Percentiles rank a stretch among this genome's conserved stretches.
Conservation (phyloP, 768 basidiomycete genomes). For the Gymnopilus junonius region DNA sequence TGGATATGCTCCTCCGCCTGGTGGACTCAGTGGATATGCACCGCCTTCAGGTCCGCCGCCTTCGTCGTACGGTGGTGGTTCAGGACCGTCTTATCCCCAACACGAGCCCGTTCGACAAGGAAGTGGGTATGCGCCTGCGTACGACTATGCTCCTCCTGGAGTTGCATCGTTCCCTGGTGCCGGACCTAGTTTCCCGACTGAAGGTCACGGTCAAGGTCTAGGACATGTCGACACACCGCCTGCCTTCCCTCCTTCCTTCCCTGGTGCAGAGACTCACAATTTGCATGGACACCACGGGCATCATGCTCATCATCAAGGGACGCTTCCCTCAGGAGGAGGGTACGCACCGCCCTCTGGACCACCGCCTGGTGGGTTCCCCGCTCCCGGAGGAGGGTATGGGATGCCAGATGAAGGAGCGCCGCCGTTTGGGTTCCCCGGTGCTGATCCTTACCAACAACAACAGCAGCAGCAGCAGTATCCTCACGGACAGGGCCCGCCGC, state of each 20-base stretch:
- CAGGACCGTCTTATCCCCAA: constrained; percentile 21
- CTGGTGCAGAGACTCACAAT: constrained; percentile 23
- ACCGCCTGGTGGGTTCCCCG: constrained; percentile 39
- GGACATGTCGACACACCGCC: not conserved
- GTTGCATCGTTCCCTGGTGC: constrained; percentile 24
- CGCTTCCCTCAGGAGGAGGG: not conserved
- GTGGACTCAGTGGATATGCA: constrained; percentile 14
- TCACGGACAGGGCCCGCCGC: constrained; percentile 9
- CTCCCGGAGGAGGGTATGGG: constrained; percentile 32
- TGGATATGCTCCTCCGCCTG: constrained; percentile 15
- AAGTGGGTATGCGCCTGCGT: constrained; percentile 29
- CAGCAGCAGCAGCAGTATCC: constrained; percentile 7
- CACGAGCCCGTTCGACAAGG: constrained; percentile 16
- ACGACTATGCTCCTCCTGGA: constrained; percentile 24
- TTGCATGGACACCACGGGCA: constrained; percentile 19
- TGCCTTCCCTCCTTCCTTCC: constrained; percentile 33
- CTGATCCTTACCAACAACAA: constrained; percentile 27
- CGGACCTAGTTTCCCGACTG: constrained; percentile 33
- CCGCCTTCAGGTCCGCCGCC: constrained; percentile 35
- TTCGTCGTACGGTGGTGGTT: no score
- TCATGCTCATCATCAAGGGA: constrained; percentile 7
- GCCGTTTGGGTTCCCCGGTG: constrained; percentile 42
- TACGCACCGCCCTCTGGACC: constrained; percentile 2
- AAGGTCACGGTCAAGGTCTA: not conserved
- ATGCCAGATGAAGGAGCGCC: constrained; percentile 27